Evolutionary conservation across 176 grass and related monocot genomes (phyloP).

Genomic region (Aegilops umbellulata): DNA sequence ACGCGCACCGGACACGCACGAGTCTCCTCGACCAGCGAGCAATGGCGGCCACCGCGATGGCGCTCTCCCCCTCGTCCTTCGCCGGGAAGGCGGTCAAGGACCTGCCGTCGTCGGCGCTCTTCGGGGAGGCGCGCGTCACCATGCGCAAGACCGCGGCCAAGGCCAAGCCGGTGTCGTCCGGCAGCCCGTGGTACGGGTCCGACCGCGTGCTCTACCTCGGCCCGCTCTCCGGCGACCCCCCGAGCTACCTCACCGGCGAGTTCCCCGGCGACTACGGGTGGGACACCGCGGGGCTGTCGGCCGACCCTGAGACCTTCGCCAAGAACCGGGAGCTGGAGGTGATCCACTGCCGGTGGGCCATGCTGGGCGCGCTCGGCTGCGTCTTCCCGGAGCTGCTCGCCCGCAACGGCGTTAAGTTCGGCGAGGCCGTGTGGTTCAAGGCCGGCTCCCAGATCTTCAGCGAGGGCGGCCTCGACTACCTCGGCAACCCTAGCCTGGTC

Average conservation of each 20-base stretch:
- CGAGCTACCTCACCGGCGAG: constrained; percentile 76
- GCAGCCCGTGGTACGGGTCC: constrained; percentile 84
- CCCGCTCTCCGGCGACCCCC: constrained; percentile 74
- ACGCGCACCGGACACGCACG: not conserved
- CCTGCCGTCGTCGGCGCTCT: constrained; percentile 23
- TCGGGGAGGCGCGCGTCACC: constrained; percentile 48
- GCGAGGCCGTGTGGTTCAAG: constrained; percentile 97
- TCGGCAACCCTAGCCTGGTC: constrained; percentile 81
- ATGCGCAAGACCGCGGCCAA: constrained; percentile 61
- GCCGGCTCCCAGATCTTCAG: constrained; percentile 80
- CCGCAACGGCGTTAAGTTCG: constrained; percentile 85
- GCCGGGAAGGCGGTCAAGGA: constrained; percentile 47
- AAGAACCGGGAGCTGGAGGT: constrained; percentile 91
- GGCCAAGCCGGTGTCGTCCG: constrained; percentile 40
- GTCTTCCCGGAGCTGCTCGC: constrained; percentile 86
- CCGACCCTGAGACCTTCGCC: constrained; percentile 85
- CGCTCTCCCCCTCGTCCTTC: constrained; percentile 55
- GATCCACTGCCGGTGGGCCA: constrained; percentile 86
- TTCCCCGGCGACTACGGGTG: constrained; percentile 95
- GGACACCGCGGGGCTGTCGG: constrained; percentile 73
- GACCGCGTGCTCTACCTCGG: constrained; percentile 80
- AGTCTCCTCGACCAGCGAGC: not conserved
- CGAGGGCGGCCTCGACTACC: constrained; percentile 82
- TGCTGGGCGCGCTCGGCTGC: constrained; percentile 83
- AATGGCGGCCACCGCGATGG: constrained; percentile 59